Evolutionary conservation across 2,329 filamentous ascomycete species (phyloP).

Genomic region (Pseudogymnoascus sp.): DNA sequence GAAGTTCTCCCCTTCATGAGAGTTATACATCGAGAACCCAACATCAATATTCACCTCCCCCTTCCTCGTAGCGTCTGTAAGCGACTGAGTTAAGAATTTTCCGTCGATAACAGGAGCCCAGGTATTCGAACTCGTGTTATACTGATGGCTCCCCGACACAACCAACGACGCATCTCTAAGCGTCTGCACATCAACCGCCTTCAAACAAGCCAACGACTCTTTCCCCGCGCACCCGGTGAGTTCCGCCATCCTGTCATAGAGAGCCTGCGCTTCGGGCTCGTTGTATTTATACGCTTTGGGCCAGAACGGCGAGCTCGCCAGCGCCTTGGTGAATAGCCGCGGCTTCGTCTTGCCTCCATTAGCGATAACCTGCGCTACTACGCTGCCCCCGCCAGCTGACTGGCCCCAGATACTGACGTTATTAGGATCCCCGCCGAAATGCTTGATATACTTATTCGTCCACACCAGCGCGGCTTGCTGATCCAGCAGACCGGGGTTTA

Average conservation of each 20-base stretch:
- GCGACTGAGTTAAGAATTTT: slow-evolving; percentile 38
- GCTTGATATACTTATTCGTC: slow-evolving; percentile 49
- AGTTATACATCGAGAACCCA: slow-evolving; percentile 51
- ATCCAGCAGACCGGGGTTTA: slow-evolving; percentile 57
- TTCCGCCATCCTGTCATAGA: slow-evolving; percentile 39
- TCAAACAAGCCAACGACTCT: slow-evolving; percentile 47
- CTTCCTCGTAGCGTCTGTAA: slow-evolving; percentile 37
- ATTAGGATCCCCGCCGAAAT: slow-evolving; percentile 50
- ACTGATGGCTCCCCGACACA: slow-evolving; percentile 42
- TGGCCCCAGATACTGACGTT: slow-evolving; percentile 56
- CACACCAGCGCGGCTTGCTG: slow-evolving; percentile 51
- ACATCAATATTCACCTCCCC: slow-evolving; percentile 37
- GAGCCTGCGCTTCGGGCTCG: slow-evolving; percentile 36
- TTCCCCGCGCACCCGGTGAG: slow-evolving; percentile 34
- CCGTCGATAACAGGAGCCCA: slow-evolving; percentile 55
- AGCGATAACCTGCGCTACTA: slow-evolving; percentile 45
- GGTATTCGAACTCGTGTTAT: slow-evolving; percentile 48
- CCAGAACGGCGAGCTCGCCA: slow-evolving; percentile 45
- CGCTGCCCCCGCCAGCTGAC: slow-evolving; percentile 45
- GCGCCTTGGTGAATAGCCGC: slow-evolving; percentile 41
- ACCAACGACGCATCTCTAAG: slow-evolving; percentile 44
- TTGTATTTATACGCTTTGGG: slow-evolving; percentile 46
- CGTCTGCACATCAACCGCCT: slow-evolving; percentile 43
- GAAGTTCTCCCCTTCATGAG: slow-evolving; percentile 56
- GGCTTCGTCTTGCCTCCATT: slow-evolving; percentile 34